These are phyloP conservation scores for Nannochloropsis gaditana DNA, from an alignment of 108 stramenopile species.

Conservation along the genomic window DNA sequence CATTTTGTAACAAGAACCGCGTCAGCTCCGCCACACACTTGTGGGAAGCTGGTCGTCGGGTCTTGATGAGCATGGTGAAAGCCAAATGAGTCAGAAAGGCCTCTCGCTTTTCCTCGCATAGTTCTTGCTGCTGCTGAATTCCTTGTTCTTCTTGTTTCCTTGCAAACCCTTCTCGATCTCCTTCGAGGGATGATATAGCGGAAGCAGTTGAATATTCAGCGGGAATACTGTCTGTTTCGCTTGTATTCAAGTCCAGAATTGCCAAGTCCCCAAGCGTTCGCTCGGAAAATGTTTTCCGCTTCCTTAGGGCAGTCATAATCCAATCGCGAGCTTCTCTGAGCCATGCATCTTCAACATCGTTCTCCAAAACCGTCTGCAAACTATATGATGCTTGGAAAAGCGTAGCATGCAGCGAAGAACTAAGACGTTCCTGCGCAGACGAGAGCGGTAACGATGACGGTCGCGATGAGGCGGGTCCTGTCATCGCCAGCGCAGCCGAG, in stretches of 20 bases:
- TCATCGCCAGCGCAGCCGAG: neutral
- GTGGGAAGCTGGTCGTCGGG: neutral
- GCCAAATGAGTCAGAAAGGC: neutral
- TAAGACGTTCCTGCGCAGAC: too few relatives aligned
- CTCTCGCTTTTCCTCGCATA: neutral
- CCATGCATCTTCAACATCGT: neutral
- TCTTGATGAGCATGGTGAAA: constrained; percentile 9
- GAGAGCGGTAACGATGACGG: too few relatives aligned
- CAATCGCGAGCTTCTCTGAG: neutral
- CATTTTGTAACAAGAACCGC: neutral
- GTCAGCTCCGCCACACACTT: neutral
- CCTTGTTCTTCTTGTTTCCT: neutral
- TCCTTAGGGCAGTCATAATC: neutral
- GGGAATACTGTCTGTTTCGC: neutral
- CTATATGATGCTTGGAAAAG: neutral
- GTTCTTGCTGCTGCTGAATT: neutral
- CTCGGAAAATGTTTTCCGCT: neutral
- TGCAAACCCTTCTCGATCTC: neutral
- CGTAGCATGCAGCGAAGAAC: neutral
- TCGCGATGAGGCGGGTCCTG: neutral
- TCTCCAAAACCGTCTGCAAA: neutral
- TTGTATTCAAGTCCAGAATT: neutral
- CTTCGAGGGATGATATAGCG: neutral
- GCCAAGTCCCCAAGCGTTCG: neutral
- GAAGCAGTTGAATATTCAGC: neutral